A percentile compares a stretch with the other conserved stretches of the same genome.
phyloP scores from a whole-genome alignment of 1,284 basidiomycete species.

The Serendipita sp. region DNA sequence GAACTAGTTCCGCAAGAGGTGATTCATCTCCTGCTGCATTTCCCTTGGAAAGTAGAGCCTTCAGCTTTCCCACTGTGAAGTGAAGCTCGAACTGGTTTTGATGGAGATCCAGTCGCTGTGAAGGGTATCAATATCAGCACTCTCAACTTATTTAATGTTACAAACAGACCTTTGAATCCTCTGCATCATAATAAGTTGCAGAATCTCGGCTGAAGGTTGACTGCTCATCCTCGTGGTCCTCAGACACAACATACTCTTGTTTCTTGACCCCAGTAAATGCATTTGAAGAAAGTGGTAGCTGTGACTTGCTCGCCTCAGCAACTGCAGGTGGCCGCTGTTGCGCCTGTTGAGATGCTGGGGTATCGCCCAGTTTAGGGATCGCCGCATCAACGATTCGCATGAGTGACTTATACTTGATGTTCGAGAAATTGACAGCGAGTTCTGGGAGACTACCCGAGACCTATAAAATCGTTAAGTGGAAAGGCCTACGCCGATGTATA shows the following conservation, averaged over 20 bases:
- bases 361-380: slow-evolving; percentile 71
- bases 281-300: slow-evolving; percentile 1
- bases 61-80: slow-evolving; percentile 81
- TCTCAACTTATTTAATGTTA: not conserved
- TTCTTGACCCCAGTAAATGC: slow-evolving; percentile 17
- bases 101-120: slow-evolving; percentile 42
- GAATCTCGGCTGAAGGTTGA: slow-evolving; percentile 28
- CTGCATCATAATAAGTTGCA: slow-evolving; percentile 53
- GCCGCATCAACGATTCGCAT: slow-evolving; percentile 89
- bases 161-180: slow-evolving; percentile 26
- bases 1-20: slow-evolving; percentile 63
- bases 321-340: slow-evolving; percentile 5
- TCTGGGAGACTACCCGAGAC: slow-evolving; percentile 81
- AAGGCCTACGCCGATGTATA: not conserved
- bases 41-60: slow-evolving; percentile 66
- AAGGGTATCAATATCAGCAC: slow-evolving; percentile 11
- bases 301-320: slow-evolving; percentile 2
- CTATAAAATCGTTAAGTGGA: not conserved
- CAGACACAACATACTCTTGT: slow-evolving; percentile 58
- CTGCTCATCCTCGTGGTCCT: slow-evolving; percentile 33
- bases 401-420: slow-evolving; percentile 87
- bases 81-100: slow-evolving; percentile 83
- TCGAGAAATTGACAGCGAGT: slow-evolving; percentile 88
- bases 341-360: slow-evolving; percentile 18
- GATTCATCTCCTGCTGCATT: slow-evolving; percentile 45